Evolutionary conservation across 257 asterid genomes (phyloP).

Genomic region (Lavandula angustifolia): DNA sequence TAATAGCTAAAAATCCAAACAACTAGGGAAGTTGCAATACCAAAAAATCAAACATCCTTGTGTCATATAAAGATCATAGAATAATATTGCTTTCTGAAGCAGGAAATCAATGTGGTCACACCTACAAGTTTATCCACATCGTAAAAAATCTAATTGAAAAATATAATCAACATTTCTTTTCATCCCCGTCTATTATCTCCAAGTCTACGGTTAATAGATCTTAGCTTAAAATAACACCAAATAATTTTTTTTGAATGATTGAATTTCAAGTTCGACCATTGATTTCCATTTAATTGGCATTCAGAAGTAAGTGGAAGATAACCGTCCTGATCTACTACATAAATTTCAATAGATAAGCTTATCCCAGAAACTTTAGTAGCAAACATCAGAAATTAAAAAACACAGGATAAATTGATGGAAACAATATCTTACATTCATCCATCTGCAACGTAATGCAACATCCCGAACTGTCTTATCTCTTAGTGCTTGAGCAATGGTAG

Average conservation of each 20-base stretch:
- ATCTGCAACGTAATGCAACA: slow-evolving; percentile 88
- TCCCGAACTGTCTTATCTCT: slow-evolving; percentile 93
- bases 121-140: neutral
- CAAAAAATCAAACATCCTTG: neutral
- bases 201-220: slow-evolving; percentile 5
- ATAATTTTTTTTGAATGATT: neutral
- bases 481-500: slow-evolving; percentile 70
- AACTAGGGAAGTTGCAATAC: neutral
- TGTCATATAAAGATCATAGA: neutral
- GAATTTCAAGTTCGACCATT: slow-evolving; percentile 13
- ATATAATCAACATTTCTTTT: neutral
- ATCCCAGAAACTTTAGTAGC: slow-evolving; percentile 24
- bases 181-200: neutral
- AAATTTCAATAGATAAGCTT: slow-evolving; percentile 8
- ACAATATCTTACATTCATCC: slow-evolving; percentile 79
- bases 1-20: slow-evolving; percentile 8
- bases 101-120: no score
- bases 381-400: neutral
- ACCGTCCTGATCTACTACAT: neutral
- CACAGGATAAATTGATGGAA: neutral
- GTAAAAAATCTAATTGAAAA: neutral
- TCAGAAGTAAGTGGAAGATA: slow-evolving; percentile 10
- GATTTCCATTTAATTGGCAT: slow-evolving; percentile 9
- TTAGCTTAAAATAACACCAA: neutral
- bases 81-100: no score